Evolutionary conservation across 768 basidiomycete species (phyloP), one percentile per base, ranked within the genome.

Genomic region (Crepidotus variabilis): DNA sequence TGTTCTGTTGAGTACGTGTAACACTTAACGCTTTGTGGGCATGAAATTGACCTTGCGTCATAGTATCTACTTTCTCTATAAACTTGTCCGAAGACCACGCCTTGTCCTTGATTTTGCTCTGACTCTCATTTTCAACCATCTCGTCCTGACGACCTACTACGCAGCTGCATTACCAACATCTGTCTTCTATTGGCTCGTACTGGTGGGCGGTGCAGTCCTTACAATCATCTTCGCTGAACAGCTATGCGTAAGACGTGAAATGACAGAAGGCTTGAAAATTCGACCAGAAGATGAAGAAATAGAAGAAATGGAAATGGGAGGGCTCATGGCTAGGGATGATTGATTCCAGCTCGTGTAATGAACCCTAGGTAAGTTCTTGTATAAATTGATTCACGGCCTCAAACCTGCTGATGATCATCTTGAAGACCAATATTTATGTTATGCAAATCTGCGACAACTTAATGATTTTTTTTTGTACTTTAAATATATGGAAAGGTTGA

Each of bases 111-210:
- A 99, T 74, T 97, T 97, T 72, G 80, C 92, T 8, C 70, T 96
- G 57, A 98, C 97, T 0, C 82, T 98, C 49, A 73, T 91, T 49
- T 91, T 96, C 79, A 91, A 87, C 68, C 97, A 99, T 71, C 75
- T 96, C 56, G 87, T 98, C 54, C 75, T 98, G 58, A 96, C 97
- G 53, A 94, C 92, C 35, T 98, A 98, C 73, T 94, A 93, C 69
- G 84, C 92, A 2, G 83, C 85, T 11, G 79, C 84, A 13, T 71
- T 91, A 60, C 97, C 97, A 6, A 91, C 91, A 0, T 95, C 93
- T 1, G 68, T 92, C 34, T 98, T 96, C 78, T 98, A 91, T 77
- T 99, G 95, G 94, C 65, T 85, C 48, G 78, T 95, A 50, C 76
- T 95, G 67, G 70, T 81, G n/a, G 73, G 75, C 39, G 87, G 91